Evolutionary conservation across 441 rosid species (phyloP).

Genomic region (Erodium texanum): DNA sequence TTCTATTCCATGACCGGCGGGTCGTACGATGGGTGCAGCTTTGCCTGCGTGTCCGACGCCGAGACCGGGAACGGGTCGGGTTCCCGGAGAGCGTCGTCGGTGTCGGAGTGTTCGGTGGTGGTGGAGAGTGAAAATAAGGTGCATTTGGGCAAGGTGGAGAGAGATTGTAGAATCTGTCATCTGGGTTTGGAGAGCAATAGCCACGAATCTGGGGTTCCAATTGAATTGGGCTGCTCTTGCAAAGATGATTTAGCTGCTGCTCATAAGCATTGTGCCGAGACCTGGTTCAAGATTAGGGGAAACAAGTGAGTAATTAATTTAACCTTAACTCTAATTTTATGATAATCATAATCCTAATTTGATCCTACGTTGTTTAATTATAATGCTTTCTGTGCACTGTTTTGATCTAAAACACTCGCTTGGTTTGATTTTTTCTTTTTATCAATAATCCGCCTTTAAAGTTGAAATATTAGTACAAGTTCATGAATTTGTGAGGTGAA

Average conservation of each 20-base stretch:
- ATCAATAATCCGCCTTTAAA: neutral
- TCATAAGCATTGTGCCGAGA: neutral
- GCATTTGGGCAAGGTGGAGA: conserved; percentile 43
- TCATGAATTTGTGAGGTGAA: conserved; percentile 17
- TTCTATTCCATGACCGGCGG: conserved; percentile 67
- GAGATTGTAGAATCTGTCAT: conserved; percentile 88
- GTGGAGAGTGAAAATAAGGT: conserved; percentile 46
- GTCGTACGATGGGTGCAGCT: no score
- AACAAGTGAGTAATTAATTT: conserved; percentile 45
- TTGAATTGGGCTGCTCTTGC: conserved; percentile 86
- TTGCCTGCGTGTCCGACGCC: conserved; percentile 16
- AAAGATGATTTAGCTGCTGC: conserved; percentile 18
- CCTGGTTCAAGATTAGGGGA: conserved; percentile 57
- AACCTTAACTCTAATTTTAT: no score
- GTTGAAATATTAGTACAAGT: conserved; percentile 2
- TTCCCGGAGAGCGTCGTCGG: conserved; percentile 53
- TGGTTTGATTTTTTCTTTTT: no score
- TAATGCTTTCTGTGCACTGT: no score
- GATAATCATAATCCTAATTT: neutral
- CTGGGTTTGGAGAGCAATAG: conserved; percentile 69
- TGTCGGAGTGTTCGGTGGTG: conserved; percentile 45
- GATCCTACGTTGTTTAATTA: no score
- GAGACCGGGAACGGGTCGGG: conserved; percentile 29
- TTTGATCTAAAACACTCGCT: neutral
- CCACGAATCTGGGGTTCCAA: conserved; percentile 55